phyloP scores from a whole-genome alignment of 257 asterid genomes.

The Salvia hispanica region DNA sequence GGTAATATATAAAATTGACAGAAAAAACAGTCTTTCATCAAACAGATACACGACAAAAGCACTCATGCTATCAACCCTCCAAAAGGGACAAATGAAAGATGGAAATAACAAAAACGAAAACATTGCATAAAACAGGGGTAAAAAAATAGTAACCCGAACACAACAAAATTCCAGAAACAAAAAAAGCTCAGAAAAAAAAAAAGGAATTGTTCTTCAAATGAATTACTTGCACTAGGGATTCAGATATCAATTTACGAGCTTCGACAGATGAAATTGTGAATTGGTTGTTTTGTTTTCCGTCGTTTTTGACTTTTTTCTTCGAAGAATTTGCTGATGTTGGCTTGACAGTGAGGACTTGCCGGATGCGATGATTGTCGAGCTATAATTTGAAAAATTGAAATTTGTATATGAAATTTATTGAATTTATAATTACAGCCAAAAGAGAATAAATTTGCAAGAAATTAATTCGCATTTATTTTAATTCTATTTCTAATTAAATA shows the following conservation, averaged over 20 bases:
- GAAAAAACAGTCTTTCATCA: slow-evolving; percentile 14
- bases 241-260: neutral
- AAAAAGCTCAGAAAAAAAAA: neutral
- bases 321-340: slow-evolving; percentile 18
- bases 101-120: neutral
- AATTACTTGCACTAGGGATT: slow-evolving; percentile 27
- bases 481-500: too few relatives aligned
- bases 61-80: neutral
- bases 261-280: slow-evolving; percentile 1
- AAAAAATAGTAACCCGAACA: neutral
- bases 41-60: neutral
- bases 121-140: neutral
- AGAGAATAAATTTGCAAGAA: too few relatives aligned
- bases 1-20: neutral
- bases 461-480: too few relatives aligned
- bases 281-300: neutral
- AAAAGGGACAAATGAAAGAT: neutral
- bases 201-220: neutral
- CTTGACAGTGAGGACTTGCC: slow-evolving; percentile 5
- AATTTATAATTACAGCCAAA: too few relatives aligned
- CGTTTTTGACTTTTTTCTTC: neutral
- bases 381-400: slow-evolving; percentile 13
- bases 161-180: neutral
- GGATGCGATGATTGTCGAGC: slow-evolving; percentile 21
- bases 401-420: neutral